Conservation (phyloP, 1,139 yeast genomes). For the Geotrichum reessii region DNA sequence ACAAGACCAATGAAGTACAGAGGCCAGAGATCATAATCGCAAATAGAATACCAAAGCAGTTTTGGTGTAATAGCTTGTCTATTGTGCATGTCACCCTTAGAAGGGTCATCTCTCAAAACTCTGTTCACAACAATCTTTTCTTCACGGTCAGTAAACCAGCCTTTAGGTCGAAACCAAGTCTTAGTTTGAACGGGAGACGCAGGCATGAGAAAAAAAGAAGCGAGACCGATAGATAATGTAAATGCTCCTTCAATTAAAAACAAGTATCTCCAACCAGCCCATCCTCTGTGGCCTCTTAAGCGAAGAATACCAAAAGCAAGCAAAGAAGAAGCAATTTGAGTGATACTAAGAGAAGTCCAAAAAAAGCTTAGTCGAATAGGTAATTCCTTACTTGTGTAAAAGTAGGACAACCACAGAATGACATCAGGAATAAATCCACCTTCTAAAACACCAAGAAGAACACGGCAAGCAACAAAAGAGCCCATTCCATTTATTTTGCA, state of each 20-base stretch:
- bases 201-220: slow-evolving; percentile 49
- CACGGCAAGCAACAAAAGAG: slow-evolving; percentile 42
- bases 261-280: slow-evolving; percentile 54
- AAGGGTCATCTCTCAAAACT: slow-evolving; percentile 58
- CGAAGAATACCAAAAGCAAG: slow-evolving; percentile 44
- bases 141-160: slow-evolving; percentile 57
- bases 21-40: slow-evolving; percentile 57
- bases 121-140: slow-evolving; percentile 56
- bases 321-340: slow-evolving; percentile 35
- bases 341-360: slow-evolving; percentile 37
- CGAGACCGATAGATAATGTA: slow-evolving; percentile 47
- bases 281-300: slow-evolving; percentile 38
- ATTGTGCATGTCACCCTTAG: slow-evolving; percentile 63
- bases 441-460: slow-evolving; percentile 44
- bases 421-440: slow-evolving; percentile 55
- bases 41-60: slow-evolving; percentile 40
- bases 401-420: slow-evolving; percentile 49
- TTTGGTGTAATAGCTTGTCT: slow-evolving; percentile 47
- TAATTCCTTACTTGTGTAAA: slow-evolving; percentile 47
- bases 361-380: slow-evolving; percentile 47
- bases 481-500: slow-evolving; percentile 38
- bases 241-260: slow-evolving; percentile 51
- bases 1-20: slow-evolving; percentile 48
- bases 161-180: slow-evolving; percentile 44
- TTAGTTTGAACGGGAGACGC: slow-evolving; percentile 54